Conservation (phyloP, 2,329 filamentous ascomycete species). For the Penicillium sp. region DNA sequence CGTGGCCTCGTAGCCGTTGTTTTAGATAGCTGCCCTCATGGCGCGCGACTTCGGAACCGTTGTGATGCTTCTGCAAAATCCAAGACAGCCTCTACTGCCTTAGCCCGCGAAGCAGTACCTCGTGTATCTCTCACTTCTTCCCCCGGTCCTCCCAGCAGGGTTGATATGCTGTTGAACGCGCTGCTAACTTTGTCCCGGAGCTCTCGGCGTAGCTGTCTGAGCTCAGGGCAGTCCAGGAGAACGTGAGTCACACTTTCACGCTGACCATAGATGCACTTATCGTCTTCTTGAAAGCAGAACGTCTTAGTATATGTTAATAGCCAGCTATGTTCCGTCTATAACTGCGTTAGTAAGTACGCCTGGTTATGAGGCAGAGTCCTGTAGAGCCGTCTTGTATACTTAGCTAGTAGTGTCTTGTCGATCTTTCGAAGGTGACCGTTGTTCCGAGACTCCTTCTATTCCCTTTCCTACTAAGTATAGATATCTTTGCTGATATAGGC, state of each 20-base stretch:
- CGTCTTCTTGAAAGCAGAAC: not conserved
- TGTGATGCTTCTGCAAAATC: conserved; percentile 25
- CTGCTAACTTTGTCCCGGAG: conserved; percentile 22
- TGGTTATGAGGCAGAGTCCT: not conserved
- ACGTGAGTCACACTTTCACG: conserved; percentile 25
- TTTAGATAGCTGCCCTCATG: conserved; percentile 1
- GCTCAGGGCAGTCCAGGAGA: conserved; percentile 21
- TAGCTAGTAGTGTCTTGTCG: conserved; percentile 5
- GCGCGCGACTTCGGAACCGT: conserved; percentile 26
- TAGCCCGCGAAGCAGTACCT: conserved; percentile 8
- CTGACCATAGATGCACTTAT: conserved; percentile 10
- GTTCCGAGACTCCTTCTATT: conserved; percentile 1
- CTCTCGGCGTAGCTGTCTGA: conserved; percentile 16
- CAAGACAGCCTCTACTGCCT: conserved; percentile 12
- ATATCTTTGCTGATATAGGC: not conserved
- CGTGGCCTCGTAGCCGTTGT: conserved; percentile 20
- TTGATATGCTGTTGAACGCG: conserved; percentile 26
- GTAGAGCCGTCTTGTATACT: conserved; percentile 6
- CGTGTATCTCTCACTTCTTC: conserved; percentile 19
- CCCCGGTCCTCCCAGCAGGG: conserved; percentile 26
- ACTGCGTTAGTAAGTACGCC: not conserved
- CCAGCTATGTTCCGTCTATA: not conserved
- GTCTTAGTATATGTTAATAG: conserved; percentile 1
- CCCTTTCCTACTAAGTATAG: conserved; percentile 1
- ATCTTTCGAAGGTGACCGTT: conserved; percentile 6